A percentile compares a stretch with the other conserved stretches of the same genome.
Evolutionary conservation across 202 grass and related monocot species (phyloP).

Genomic region (Hordeum pubiflorum): DNA sequence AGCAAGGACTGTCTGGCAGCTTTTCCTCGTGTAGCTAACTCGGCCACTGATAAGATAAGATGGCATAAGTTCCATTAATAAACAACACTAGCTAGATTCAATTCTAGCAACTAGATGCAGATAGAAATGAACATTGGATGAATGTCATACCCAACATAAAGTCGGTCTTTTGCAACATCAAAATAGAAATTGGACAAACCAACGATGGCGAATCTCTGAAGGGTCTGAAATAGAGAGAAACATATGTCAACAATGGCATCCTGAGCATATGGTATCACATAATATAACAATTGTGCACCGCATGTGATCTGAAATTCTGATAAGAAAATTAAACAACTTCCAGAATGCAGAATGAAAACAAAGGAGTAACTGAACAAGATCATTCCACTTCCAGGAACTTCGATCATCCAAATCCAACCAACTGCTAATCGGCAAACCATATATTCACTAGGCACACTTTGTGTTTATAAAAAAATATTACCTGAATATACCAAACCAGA

Average conservation of each 20-base stretch:
- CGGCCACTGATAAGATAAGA: conserved; percentile 50
- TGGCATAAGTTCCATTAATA: conserved; percentile 4
- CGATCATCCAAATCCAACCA: neutral
- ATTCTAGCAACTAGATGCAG: conserved; percentile 12
- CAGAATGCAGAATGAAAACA: neutral
- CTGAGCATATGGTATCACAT: neutral
- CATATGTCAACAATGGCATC: conserved; percentile 14
- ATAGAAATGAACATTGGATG: neutral
- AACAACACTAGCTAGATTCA: neutral
- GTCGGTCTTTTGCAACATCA: conserved; percentile 90
- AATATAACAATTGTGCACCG: neutral
- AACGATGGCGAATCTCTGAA: conserved; percentile 95
- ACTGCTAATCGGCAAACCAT: neutral
- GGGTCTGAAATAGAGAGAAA: conserved; percentile 54
- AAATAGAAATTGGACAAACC: conserved; percentile 96
- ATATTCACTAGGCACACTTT: neutral
- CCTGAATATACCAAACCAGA: neutral
- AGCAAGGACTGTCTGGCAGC: conserved; percentile 81
- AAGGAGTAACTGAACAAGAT: neutral
- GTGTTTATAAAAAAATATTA: neutral
- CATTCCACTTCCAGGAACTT: neutral
- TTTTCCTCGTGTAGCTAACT: conserved; percentile 77
- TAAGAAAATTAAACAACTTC: neutral
- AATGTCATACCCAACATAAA: conserved; percentile 86
- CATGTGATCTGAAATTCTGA: conserved; percentile 6